Base-by-base conservation (phyloP, 306 rosid genomes). In the Canavalia ensiformis region DNA sequence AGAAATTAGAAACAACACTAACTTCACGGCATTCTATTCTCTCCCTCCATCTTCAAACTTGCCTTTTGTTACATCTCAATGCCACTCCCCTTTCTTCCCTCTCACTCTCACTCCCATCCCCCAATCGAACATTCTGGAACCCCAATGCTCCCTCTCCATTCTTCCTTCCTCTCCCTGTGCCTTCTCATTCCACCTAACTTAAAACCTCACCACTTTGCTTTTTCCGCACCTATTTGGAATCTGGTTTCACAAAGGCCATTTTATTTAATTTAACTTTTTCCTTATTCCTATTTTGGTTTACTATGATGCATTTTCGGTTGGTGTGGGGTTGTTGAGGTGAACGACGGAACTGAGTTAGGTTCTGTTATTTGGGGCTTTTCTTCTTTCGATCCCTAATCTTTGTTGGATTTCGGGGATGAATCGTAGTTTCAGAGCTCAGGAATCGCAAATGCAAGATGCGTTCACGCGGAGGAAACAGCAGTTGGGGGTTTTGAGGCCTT, bases 401-500 rank as follows among this genome's bases (percentile, higher is more conserved):
- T 50, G 55, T 51, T 60, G 57, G 10, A 66, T 80, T 88, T 74
- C 58, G 72, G 83, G 42, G 59, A 95, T 95, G 99, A 91, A 91
- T 93, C 98, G 97, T 4, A 95, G 98, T 85, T 91, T 95, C 83
- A 91, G 97, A 86, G 97, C 97, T 45, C 89, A 81, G 72, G 99
- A 95, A 51, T 85, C 94, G 66, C 90, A 89, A 87, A 91, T 90
- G 93, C 92, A 86, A 45, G 86, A 88, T 67, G 77, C 89, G 73
- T 68, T 91, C 68, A 87, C 84, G 72, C 94, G 87, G 81, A 91
- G 91, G 87, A 88, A 86, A 77, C 92, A 88, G 28, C 88, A 88
- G 82, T 73, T 88, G 62, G 91, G 83, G 52, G 54, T 60, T 77
- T 66, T 86, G 2, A 87, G 90, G 85, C 69, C 87, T 8, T 91